A percentile compares a stretch with the other conserved stretches of the same genome.
These are phyloP conservation scores for Moesziomyces antarcticus DNA, from an alignment of 1,284 basidiomycete species.

Conservation along the genomic window DNA sequence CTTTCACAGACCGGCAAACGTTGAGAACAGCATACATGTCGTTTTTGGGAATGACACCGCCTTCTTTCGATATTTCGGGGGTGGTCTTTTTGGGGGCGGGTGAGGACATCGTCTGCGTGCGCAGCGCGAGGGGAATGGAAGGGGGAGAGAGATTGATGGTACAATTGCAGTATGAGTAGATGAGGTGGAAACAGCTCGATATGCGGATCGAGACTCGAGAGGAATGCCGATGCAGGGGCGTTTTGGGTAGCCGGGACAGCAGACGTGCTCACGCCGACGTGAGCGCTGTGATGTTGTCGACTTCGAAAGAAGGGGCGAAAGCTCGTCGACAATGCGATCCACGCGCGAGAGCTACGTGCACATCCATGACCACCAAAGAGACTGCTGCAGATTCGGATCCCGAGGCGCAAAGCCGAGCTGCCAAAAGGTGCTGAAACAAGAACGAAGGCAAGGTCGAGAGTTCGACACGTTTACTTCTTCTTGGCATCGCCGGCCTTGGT, in stretches of 20 bases:
- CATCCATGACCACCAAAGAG: constrained; percentile 9
- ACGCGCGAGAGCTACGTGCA: constrained; percentile 6
- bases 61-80: constrained; percentile 53
- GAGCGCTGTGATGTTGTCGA: constrained; percentile 22
- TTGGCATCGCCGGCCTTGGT: constrained; percentile 58
- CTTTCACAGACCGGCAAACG: neutral
- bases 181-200: neutral
- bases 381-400: constrained; percentile 22
- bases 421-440: constrained; percentile 1
- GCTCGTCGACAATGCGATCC: constrained; percentile 32
- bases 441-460: constrained; percentile 6
- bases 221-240: constrained; percentile 26
- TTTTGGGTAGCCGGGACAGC: constrained; percentile 8
- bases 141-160: constrained; percentile 37
- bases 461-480: constrained; percentile 58
- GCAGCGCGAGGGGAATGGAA: constrained; percentile 1
- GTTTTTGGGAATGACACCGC: constrained; percentile 31
- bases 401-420: neutral
- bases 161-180: constrained; percentile 37
- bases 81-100: constrained; percentile 11
- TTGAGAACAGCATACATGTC: constrained; percentile 32
- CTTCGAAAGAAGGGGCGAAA: constrained; percentile 53
- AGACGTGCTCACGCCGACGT: constrained; percentile 7
- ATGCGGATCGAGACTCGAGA: too few relatives aligned
- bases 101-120: constrained; percentile 3